Evolutionary conservation across 164 flowering plant genomes (phyloP), one percentile per base, ranked within the genome.

Genomic region (Brasenia schreberi): DNA sequence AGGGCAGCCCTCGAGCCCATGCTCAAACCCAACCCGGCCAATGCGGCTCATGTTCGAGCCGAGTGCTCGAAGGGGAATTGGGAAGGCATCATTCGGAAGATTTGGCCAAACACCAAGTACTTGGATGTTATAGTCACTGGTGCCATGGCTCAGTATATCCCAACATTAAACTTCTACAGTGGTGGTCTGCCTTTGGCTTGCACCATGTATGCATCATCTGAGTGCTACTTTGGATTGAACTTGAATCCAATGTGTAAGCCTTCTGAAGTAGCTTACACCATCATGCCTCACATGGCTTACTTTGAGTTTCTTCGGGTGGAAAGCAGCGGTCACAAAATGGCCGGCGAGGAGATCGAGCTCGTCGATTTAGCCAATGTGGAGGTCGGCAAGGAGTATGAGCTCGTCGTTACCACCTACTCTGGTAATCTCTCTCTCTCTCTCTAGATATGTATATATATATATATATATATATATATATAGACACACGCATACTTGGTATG

Each of bases 191-290:
- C 96, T 0, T 59, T 73, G 67, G 75, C 83, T 1, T 82, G 92
- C 74, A 87, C 96, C 45, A 89, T 89, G 96, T 89, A 89, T 44
- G 96, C 92, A 0, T 89, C 96, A 0, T 89, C 92, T 0, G 96
- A 89, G 75, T 85, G 96, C 64, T 89, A 82, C 69, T 84, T 86
- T 43, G 92, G 90, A 5, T 81, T 87, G 5, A 88, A 88, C 67
- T 80, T 88, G 5, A 80, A 71, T 7, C 95, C 95, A 9, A 78
- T 86, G 84, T 71, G 68, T 60, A 68, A 79, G 45, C 96, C 96
- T 0, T 79, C 85, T 0, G 86, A 88, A 44, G 90, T 85, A 5
- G 73, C 87, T 5, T 88, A 88, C 75, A 85, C 92, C 56, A 84
- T 86, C 73, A 83, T 88, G 90, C 96, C 96, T 5, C 86, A 78